Base-by-base conservation (phyloP, 257 asterid genomes). In the Solanum bulbocastanum region DNA sequence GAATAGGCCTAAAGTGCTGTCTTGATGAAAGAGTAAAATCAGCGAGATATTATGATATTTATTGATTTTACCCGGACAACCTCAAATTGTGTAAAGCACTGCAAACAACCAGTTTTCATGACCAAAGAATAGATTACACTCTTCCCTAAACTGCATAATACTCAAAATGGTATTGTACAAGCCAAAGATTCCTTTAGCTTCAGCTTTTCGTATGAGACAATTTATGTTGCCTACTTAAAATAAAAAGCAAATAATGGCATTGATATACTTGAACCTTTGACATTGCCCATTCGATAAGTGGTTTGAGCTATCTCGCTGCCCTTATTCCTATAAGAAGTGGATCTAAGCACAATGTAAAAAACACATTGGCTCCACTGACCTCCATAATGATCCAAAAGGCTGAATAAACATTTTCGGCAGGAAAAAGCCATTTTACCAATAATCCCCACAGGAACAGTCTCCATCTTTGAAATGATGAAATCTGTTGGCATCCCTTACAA, bases 401-500 rank as follows among this genome's bases (percentile, higher is more conserved):
- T 76, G 84, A 83, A 27, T 36, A 49, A 75, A 73, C 87, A 69
- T 36, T 35, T 60, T 35, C 30, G 40, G 56, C n/a, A 30, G 12
- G 16, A n/a, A 36, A 68, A 68, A 36, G 81, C 46, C 49, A 23
- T 58, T 73, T 93, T 89, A 95, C 99, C 98, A 95, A 88, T 95
- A 95, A 88, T 96, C 98, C 72, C 96, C 93, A 83, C 99, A 96
- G 86, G 99, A 96, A 89, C 98, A 96, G 27, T 78, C 88, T 10
- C 98, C 98, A 86, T 92, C 91, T 91, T 90, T 89, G 88, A 95
- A 96, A 90, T 91, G 99, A 87, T 96, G 98, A 92, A 96, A 96
- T 90, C 99, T 91, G 87, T 94, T 96, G 56, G 98, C 96, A 93
- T 96, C 98, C 91, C 99, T 96, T 83, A 94, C 97, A 87, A 90